These are phyloP conservation scores for Lithohypha guttulata DNA, from an alignment of 2,329 filamentous ascomycete species.

Conservation along the genomic window DNA sequence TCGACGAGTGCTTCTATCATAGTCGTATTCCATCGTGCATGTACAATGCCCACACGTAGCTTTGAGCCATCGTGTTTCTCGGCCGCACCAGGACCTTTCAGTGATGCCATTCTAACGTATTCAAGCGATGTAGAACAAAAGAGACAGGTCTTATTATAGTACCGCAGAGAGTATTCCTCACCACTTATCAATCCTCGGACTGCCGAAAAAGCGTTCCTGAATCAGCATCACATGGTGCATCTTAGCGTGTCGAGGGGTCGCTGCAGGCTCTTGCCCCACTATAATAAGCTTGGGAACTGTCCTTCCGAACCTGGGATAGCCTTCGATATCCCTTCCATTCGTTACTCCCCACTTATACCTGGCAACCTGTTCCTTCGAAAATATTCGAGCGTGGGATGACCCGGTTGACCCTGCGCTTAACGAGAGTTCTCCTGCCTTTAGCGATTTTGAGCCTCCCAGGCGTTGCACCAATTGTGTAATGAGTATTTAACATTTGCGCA, in stretches of 20 bases:
- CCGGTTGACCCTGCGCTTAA: constrained; percentile 21
- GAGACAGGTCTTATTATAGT: not conserved
- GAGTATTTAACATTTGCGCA: constrained; percentile 15
- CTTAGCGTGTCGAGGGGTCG: not conserved
- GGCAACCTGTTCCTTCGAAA: not conserved
- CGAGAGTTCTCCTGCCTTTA: constrained; percentile 21
- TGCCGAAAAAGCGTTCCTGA: constrained; percentile 59
- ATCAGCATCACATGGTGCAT: no score
- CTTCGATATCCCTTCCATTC: constrained; percentile 5
- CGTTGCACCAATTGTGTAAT: constrained; percentile 11
- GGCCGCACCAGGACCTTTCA: constrained; percentile 54
- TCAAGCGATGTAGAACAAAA: not conserved
- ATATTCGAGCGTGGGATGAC: not conserved
- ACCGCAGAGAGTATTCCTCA: no score
- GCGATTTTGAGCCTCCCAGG: constrained; percentile 13
- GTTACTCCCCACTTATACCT: not conserved
- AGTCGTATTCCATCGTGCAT: constrained; percentile 85
- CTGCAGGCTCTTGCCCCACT: not conserved
- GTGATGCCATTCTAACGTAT: constrained; percentile 34
- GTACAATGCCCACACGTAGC: constrained; percentile 86
- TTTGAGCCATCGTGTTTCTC: constrained; percentile 51
- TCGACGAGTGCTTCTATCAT: constrained; percentile 79
- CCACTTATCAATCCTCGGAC: not conserved
- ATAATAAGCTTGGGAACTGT: not conserved
- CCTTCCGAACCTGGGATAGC: not conserved